Evolutionary conservation across 352 stramenopile genomes (phyloP).

Genomic region (Globisporangium echinulatum): DNA sequence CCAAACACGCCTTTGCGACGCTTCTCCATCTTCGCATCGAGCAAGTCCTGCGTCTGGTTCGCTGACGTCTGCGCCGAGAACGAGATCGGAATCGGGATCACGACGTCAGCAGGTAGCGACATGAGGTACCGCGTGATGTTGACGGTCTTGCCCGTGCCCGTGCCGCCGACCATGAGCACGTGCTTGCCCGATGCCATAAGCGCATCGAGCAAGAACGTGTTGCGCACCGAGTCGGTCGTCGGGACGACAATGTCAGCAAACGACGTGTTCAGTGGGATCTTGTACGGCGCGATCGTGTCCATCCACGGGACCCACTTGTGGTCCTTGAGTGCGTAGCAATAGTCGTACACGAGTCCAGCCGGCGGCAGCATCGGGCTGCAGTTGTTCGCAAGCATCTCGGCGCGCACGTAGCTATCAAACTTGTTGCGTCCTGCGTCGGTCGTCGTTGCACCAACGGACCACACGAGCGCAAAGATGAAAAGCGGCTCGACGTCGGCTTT

Average conservation of each 20-base stretch:
- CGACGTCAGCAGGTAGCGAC: constrained; percentile 75
- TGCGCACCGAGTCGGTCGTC: constrained; percentile 90
- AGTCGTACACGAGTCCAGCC: constrained; percentile 85
- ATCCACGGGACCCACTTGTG: constrained; percentile 93
- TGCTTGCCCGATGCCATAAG: constrained; percentile 84
- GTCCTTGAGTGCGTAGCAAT: constrained; percentile 81
- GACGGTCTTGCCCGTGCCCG: constrained; percentile 93
- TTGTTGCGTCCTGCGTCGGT: constrained; percentile 77
- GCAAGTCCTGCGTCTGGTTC: constrained; percentile 90
- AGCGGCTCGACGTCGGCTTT: constrained; percentile 77
- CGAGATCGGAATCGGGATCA: constrained; percentile 88
- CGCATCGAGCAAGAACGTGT: constrained; percentile 89
- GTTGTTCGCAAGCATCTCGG: constrained; percentile 74
- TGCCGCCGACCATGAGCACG: constrained; percentile 92
- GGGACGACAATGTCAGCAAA: constrained; percentile 92
- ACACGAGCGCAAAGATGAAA: constrained; percentile 92
- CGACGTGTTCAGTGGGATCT: constrained; percentile 60
- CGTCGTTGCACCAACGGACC: constrained; percentile 89
- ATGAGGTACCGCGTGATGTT: constrained; percentile 90
- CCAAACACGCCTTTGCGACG: constrained; percentile 90
- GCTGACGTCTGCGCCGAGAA: constrained; percentile 91
- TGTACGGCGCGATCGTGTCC: constrained; percentile 86
- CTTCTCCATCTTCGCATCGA: constrained; percentile 93
- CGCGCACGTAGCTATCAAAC: constrained; percentile 88
- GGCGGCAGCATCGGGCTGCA: constrained; percentile 46